A percentile compares a stretch with the other conserved stretches of the same genome.
These are phyloP conservation scores for Phytophthora uliginosa DNA, from an alignment of 352 stramenopile genomes.

Conservation along the genomic window DNA sequence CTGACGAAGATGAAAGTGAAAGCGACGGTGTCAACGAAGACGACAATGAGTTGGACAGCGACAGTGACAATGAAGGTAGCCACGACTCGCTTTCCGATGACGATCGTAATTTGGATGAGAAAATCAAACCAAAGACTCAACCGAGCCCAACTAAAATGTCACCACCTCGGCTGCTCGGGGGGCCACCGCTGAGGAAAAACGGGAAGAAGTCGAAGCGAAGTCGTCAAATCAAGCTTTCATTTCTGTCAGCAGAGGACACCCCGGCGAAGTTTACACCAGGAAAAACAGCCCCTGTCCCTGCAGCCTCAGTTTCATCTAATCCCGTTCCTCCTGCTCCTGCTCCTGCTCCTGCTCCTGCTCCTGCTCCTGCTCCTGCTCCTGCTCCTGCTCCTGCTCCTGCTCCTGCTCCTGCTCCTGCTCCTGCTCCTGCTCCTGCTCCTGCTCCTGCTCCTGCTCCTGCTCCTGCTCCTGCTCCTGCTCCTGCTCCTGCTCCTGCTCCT, in stretches of 20 bases:
- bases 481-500: no score
- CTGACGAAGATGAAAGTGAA: conserved; percentile 34
- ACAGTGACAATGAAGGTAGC: conserved; percentile 48
- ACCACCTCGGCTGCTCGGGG: conserved; percentile 26
- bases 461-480: no score
- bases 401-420: no score
- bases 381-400: not conserved
- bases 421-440: no score
- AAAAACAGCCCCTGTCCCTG: not conserved
- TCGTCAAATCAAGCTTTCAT: conserved; percentile 50
- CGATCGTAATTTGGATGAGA: conserved; percentile 10
- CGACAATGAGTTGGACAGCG: conserved; percentile 48
- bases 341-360: not conserved
- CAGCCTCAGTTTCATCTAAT: not conserved
- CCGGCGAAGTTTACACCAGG: not conserved
- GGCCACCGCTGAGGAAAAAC: conserved; percentile 12
- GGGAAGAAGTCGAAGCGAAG: conserved; percentile 37
- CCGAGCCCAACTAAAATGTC: conserved; percentile 32
- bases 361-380: not conserved
- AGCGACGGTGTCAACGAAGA: conserved; percentile 37
- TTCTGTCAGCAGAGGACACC: conserved; percentile 22
- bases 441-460: no score
- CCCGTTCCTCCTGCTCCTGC: not conserved
- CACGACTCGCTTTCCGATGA: conserved; percentile 34
- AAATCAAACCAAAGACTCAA: conserved; percentile 14